phyloP scores from a whole-genome alignment of 352 stramenopile genomes.

The Phytophthora multivora region DNA sequence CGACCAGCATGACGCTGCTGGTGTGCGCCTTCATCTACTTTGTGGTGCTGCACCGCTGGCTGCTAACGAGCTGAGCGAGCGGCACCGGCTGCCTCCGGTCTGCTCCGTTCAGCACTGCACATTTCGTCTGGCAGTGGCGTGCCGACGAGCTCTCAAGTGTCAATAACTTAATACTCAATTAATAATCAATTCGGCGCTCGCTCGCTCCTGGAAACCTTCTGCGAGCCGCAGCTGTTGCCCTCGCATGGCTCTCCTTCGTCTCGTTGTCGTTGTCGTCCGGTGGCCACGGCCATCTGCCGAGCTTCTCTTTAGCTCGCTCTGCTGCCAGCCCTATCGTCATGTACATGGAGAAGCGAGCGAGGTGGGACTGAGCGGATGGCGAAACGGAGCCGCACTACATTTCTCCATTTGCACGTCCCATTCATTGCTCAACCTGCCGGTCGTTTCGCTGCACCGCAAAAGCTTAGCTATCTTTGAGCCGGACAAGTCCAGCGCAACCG shows the following conservation, averaged over 20 bases:
- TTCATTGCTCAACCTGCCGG: slow-evolving; percentile 16
- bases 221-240: slow-evolving; percentile 16
- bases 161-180: slow-evolving; percentile 22
- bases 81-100: neutral
- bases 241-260: slow-evolving; percentile 19
- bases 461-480: slow-evolving; percentile 26
- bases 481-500: slow-evolving; percentile 34
- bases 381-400: slow-evolving; percentile 12
- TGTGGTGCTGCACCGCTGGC: slow-evolving; percentile 28
- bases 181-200: slow-evolving; percentile 14
- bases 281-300: slow-evolving; percentile 14
- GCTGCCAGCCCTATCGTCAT: slow-evolving; percentile 4
- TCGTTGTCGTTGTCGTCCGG: slow-evolving; percentile 10
- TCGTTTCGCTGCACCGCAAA: slow-evolving; percentile 14
- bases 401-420: slow-evolving; percentile 29
- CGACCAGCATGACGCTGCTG: slow-evolving; percentile 35
- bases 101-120: slow-evolving; percentile 1
- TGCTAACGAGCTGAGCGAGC: slow-evolving; percentile 5
- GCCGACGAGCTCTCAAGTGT: slow-evolving; percentile 5
- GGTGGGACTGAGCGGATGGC: slow-evolving; percentile 21
- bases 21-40: slow-evolving; percentile 60
- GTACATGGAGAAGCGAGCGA: slow-evolving; percentile 12
- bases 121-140: slow-evolving; percentile 21
- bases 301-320: slow-evolving; percentile 16
- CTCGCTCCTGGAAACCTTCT: slow-evolving; percentile 20